A percentile compares a stretch with the other conserved stretches of the same genome.
Conservation (phyloP, 768 basidiomycete genomes). For the Tephrocybe sp. region DNA sequence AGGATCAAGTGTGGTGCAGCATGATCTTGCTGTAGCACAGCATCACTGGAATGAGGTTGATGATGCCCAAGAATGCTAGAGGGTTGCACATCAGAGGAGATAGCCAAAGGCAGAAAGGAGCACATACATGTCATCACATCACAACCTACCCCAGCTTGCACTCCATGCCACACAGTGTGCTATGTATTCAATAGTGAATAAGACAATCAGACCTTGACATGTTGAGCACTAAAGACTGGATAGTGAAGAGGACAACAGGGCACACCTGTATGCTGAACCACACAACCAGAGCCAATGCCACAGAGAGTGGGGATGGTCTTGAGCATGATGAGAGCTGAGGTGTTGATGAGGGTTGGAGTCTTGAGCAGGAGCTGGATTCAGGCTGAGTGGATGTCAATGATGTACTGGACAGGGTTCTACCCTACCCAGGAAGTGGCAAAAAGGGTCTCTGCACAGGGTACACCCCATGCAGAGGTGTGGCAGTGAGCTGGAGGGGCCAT, state of each 20-base stretch:
- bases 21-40: constrained; percentile 90
- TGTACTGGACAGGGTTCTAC: too few species aligned
- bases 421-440: too few species aligned
- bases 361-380: constrained; percentile 82
- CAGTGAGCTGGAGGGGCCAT: too few species aligned
- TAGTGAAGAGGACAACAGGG: constrained; percentile 82
- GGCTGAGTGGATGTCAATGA: constrained; percentile 27
- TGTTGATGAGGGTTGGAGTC: constrained; percentile 70
- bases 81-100: constrained; percentile 8
- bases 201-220: too few species aligned
- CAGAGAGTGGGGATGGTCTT: constrained; percentile 82
- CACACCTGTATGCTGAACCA: constrained; percentile 93
- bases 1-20: constrained; percentile 76
- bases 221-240: too few species aligned
- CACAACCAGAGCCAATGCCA: constrained; percentile 58
- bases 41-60: constrained; percentile 82
- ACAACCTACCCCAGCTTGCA: constrained; percentile 58
- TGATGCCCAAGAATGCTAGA: constrained; percentile 76
- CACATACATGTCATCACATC: constrained; percentile 63
- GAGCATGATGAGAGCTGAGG: constrained; percentile 75
- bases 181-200: constrained; percentile 83
- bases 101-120: constrained; percentile 27
- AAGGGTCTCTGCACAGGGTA: too few species aligned
- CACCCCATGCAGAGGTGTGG: too few species aligned
- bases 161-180: constrained; percentile 75